These are phyloP conservation scores for Dichotomocladium elegans DNA, from an alignment of 371 early-diverging fungal species.

Conservation along the genomic window DNA sequence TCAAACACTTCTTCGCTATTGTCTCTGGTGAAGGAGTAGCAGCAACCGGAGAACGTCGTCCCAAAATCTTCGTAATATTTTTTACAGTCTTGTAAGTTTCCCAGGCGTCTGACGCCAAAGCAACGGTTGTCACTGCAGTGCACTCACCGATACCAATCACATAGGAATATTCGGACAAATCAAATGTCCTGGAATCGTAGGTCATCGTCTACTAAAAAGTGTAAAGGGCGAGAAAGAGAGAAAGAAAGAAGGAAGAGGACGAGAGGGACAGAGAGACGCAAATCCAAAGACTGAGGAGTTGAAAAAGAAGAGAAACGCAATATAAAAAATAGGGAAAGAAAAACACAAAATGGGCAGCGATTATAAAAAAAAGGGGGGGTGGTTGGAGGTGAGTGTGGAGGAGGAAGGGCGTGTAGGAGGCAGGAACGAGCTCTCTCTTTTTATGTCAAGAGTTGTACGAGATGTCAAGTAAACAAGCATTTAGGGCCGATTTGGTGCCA, in stretches of 20 bases:
- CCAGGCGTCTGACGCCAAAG: no score
- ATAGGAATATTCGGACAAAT: slow-evolving; percentile 41
- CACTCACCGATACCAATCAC: slow-evolving; percentile 46
- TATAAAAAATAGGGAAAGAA: slow-evolving; percentile 5
- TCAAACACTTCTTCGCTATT: slow-evolving; percentile 47
- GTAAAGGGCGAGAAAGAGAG: neutral
- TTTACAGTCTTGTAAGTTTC: no score
- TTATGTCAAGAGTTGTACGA: no score
- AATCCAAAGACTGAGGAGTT: no score
- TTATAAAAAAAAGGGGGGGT: neutral
- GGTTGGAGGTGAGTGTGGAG: no score
- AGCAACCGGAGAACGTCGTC: slow-evolving; percentile 52
- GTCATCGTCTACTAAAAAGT: slow-evolving; percentile 9
- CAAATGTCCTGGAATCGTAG: slow-evolving; percentile 35
- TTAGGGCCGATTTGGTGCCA: no score
- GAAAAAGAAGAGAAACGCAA: neutral
- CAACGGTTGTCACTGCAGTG: neutral
- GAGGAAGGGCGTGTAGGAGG: no score
- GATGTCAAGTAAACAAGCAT: no score
- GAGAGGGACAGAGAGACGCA: neutral
- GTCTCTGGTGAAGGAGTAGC: slow-evolving; percentile 48
- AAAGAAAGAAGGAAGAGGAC: neutral
- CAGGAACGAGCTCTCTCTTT: no score
- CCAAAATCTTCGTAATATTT: slow-evolving; percentile 45
- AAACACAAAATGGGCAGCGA: no score